Evolutionary conservation across 1,284 basidiomycete genomes (phyloP).

Genomic region (Pseudozyma thailandica): DNA sequence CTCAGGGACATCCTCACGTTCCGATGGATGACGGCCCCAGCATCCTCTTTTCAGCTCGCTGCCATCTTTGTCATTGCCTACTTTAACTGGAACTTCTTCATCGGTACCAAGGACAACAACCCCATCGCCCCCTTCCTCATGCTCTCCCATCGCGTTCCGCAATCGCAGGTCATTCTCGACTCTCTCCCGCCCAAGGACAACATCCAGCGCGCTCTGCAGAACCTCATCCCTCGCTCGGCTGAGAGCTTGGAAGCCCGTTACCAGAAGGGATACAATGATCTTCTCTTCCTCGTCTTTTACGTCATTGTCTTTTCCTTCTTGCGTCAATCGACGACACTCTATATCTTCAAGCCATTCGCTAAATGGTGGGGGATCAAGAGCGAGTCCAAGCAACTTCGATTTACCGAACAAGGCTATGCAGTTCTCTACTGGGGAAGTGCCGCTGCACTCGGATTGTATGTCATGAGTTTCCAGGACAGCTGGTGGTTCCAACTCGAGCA

Average conservation of each 20-base stretch:
- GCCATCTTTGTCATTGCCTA: slow-evolving; percentile 79
- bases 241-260: slow-evolving; percentile 47
- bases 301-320: slow-evolving; percentile 91
- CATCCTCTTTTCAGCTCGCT: slow-evolving; percentile 71
- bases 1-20: slow-evolving; percentile 50
- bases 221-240: slow-evolving; percentile 36
- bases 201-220: slow-evolving; percentile 22
- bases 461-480: slow-evolving; percentile 86
- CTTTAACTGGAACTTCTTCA: slow-evolving; percentile 76
- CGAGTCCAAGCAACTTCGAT: slow-evolving; percentile 59
- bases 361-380: slow-evolving; percentile 64
- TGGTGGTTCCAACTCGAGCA: slow-evolving; percentile 79
- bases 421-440: slow-evolving; percentile 64
- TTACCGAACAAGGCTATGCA: slow-evolving; percentile 66
- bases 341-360: slow-evolving; percentile 79
- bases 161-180: slow-evolving; percentile 72
- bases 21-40: slow-evolving; percentile 63
- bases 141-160: slow-evolving; percentile 75
- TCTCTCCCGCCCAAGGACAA: slow-evolving; percentile 25
- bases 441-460: slow-evolving; percentile 69
- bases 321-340: slow-evolving; percentile 80
- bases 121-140: slow-evolving; percentile 82
- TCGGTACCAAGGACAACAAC: slow-evolving; percentile 73
- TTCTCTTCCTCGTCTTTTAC: slow-evolving; percentile 85
- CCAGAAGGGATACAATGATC: slow-evolving; percentile 72